Evolutionary conservation across 352 stramenopile genomes (phyloP), one percentile per base, ranked within the genome.

Genomic region (Globisporangium carolinianum): DNA sequence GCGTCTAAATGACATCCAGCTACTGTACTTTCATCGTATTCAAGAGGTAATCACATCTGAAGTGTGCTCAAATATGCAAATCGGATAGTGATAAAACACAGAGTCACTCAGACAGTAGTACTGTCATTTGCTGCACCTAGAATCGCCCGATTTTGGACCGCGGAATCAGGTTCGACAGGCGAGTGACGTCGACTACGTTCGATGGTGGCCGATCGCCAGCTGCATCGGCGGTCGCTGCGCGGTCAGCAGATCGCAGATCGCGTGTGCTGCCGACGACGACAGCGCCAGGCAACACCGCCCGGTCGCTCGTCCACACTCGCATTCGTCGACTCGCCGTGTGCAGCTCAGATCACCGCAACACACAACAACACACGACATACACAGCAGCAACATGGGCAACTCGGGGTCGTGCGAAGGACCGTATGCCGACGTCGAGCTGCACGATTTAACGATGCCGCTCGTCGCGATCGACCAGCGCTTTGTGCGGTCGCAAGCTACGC

Each of bases 391-490:
- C 11, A 53, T 53, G 55, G 55, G 55, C 12, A 61, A 61, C 55
- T 35, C 14, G 5, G 55, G 41, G 6, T 55, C 55, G 6, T 61
- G 38, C 24, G 47, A 61, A 39, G 48, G 47, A 9, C 47, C 38
- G n/a, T 55, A 43, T 39, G 38, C 24, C 0, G 47, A 55, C 18
- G 51, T 61, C 15, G 55, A 55, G 24, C 47, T 61, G 38, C 43
- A 24, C 6, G 17, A 38, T 8, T n/a, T 37, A 2, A 15, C 38
- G 6, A 2, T 24, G 38, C 47, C 47, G 32, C 18, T 55, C 55
- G 55, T 55, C 14, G 55, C 38, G 9, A 35, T 60, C 47, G 55
- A 60, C 38, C 18, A 53, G 46, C 47, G 47, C 4, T 60, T 60
- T 18, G 55, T 60, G 55, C 48, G 38, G 7, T 39, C 37, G 2